Percentiles rank a stretch among this genome's conserved stretches.
Conservation (phyloP, 2,329 filamentous ascomycete species). For the Ceratocystis cacaofunesta region DNA sequence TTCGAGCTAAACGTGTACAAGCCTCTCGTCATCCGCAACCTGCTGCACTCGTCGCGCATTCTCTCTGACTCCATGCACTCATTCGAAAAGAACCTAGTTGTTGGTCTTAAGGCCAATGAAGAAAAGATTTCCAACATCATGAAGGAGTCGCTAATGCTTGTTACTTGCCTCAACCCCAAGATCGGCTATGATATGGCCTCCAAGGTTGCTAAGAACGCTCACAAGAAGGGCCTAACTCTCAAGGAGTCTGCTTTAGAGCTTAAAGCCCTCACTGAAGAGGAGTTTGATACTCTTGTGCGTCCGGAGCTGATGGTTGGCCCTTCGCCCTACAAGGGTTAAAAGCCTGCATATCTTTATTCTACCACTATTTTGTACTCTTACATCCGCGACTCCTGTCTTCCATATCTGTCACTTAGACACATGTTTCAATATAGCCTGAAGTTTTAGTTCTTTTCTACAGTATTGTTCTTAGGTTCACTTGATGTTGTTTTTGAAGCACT, state of each 20-base stretch:
- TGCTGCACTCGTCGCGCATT: conserved; percentile 81
- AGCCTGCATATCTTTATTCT: background rate
- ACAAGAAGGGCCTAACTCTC: conserved; percentile 92
- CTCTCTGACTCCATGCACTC: conserved; percentile 85
- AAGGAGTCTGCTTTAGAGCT: conserved; percentile 92
- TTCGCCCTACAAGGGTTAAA: conserved; percentile 42
- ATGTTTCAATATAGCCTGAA: conserved; percentile 5
- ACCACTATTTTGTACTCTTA: conserved; percentile 10
- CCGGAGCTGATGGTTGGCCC: conserved; percentile 94
- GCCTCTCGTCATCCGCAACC: conserved; percentile 86
- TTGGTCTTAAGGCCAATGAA: conserved; percentile 82
- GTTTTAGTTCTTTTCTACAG: background rate
- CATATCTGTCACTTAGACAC: background rate
- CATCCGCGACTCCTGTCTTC: background rate
- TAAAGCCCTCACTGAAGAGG: conserved; percentile 70
- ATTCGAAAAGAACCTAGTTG: conserved; percentile 87
- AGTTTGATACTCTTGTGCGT: conserved; percentile 79
- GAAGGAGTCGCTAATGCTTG: conserved; percentile 97
- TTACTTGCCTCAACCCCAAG: conserved; percentile 93
- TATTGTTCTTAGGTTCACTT: no score
- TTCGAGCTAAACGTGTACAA: conserved; percentile 99
- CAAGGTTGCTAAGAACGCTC: conserved; percentile 95
- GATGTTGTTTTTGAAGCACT: no score
- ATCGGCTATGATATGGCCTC: conserved; percentile 96
- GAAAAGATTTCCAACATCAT: conserved; percentile 77